These are phyloP conservation scores for Apophysomyces sp. DNA, from an alignment of 371 early-diverging fungal species.

Conservation along the genomic window DNA sequence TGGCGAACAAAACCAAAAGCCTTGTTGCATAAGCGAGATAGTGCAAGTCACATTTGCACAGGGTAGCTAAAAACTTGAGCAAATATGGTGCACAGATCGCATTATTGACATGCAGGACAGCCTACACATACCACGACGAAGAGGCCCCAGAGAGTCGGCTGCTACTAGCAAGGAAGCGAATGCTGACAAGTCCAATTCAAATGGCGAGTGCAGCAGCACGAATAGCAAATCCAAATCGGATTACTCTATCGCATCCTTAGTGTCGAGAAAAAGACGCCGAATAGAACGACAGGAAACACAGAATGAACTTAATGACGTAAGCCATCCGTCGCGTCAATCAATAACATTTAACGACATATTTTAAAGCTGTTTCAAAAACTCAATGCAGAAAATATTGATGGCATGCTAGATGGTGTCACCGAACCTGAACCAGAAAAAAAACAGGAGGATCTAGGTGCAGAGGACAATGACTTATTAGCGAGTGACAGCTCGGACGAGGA, in stretches of 20 bases:
- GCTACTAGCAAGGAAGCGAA: neutral
- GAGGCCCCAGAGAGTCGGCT: neutral
- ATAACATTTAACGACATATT: neutral
- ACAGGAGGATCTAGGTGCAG: neutral
- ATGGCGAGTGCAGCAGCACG: neutral
- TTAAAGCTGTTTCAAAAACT: slow-evolving; percentile 12
- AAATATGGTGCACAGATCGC: too few relatives aligned
- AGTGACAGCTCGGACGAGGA: neutral
- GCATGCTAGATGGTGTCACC: neutral
- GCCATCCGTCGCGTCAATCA: neutral
- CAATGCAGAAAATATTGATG: neutral
- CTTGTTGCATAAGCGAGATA: too few relatives aligned
- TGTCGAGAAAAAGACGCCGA: slow-evolving; percentile 10
- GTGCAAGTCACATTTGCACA: neutral
- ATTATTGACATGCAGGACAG: neutral
- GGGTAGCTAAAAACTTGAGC: too few relatives aligned
- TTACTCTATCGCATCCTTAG: neutral
- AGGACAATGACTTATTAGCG: slow-evolving; percentile 2
- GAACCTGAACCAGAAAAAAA: neutral
- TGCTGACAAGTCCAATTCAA: neutral
- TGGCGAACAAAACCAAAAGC: neutral
- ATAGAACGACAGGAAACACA: neutral
- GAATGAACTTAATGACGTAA: slow-evolving; percentile 4
- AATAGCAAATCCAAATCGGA: neutral
- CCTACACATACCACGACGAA: neutral